Conservation (phyloP, 768 basidiomycete genomes). For the Naganishia friedmannii region DNA sequence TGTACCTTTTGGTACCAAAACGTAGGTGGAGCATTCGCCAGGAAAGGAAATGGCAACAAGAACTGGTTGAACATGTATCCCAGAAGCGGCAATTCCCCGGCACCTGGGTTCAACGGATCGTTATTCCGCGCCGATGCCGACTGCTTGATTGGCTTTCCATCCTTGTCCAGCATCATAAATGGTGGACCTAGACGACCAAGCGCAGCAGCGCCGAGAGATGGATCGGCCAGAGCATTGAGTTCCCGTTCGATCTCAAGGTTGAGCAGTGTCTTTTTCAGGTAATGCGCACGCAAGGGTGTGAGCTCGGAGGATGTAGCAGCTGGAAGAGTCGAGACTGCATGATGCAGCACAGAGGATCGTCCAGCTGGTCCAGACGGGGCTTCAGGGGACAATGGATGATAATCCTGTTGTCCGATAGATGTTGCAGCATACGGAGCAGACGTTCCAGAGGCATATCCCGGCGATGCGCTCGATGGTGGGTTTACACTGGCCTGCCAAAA, state of each 20-base stretch:
- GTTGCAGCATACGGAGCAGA: background rate
- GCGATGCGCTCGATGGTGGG: background rate
- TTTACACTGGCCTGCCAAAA: slow-evolving; percentile 17
- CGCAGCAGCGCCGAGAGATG: slow-evolving; percentile 53
- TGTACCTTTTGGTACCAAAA: slow-evolving; percentile 95
- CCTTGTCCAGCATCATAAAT: slow-evolving; percentile 55
- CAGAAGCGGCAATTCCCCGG: slow-evolving; percentile 75
- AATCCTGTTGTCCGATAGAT: background rate
- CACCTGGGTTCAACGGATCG: background rate
- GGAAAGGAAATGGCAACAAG: slow-evolving; percentile 90
- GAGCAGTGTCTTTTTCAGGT: slow-evolving; percentile 93
- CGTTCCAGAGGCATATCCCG: background rate
- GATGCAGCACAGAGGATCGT: slow-evolving; percentile 31
- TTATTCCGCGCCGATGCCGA: background rate
- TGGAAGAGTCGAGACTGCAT: slow-evolving; percentile 30
- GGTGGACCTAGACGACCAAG: slow-evolving; percentile 86
- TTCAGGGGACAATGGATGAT: slow-evolving; percentile 8
- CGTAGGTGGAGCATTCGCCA: slow-evolving; percentile 77
- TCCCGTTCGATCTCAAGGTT: slow-evolving; percentile 81
- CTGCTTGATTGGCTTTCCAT: slow-evolving; percentile 26
- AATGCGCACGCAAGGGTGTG: slow-evolving; percentile 88
- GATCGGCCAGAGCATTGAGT: slow-evolving; percentile 62
- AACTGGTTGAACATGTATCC: slow-evolving; percentile 88
- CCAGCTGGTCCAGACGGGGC: slow-evolving; percentile 7
- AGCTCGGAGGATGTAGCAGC: slow-evolving; percentile 53